phyloP scores from a whole-genome alignment of 768 basidiomycete species.

The Clitopilus passeckerianus region DNA sequence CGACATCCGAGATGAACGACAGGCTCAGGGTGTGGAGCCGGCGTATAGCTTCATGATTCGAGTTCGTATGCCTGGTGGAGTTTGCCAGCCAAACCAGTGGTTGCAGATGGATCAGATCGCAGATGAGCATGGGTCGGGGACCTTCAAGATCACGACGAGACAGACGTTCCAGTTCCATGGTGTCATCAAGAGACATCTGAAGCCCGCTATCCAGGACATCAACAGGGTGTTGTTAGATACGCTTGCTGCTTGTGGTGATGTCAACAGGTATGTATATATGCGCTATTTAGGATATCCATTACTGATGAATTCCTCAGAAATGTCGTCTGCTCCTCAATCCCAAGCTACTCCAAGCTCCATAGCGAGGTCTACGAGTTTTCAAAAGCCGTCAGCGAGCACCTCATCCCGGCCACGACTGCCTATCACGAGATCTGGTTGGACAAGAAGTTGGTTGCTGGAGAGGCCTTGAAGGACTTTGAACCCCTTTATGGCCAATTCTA shows the following conservation, averaged over 20 bases:
- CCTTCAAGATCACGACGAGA: slow-evolving; percentile 96
- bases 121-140: slow-evolving; percentile 89
- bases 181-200: slow-evolving; percentile 94
- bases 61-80: slow-evolving; percentile 92
- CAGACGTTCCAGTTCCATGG: slow-evolving; percentile 99
- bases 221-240: slow-evolving; percentile 90
- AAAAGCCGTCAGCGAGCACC: slow-evolving; percentile 75
- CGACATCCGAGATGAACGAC: slow-evolving; percentile 95
- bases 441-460: slow-evolving; percentile 93
- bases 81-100: slow-evolving; percentile 92
- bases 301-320: slow-evolving; percentile 47
- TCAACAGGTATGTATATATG: slow-evolving; percentile 64
- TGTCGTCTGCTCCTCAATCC: slow-evolving; percentile 88
- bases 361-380: slow-evolving; percentile 79
- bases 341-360: slow-evolving; percentile 85
- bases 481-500: slow-evolving; percentile 98
- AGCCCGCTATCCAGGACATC: slow-evolving; percentile 94
- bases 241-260: slow-evolving; percentile 97
- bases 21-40: slow-evolving; percentile 88
- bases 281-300: background rate
- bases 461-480: slow-evolving; percentile 90
- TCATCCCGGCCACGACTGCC: slow-evolving; percentile 86
- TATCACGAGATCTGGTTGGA: slow-evolving; percentile 99
- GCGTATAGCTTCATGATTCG: slow-evolving; percentile 99
- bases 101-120: slow-evolving; percentile 93